Evolutionary conservation across 108 stramenopile genomes (phyloP).

Genomic region (Cylindrotheca fusiformis): DNA sequence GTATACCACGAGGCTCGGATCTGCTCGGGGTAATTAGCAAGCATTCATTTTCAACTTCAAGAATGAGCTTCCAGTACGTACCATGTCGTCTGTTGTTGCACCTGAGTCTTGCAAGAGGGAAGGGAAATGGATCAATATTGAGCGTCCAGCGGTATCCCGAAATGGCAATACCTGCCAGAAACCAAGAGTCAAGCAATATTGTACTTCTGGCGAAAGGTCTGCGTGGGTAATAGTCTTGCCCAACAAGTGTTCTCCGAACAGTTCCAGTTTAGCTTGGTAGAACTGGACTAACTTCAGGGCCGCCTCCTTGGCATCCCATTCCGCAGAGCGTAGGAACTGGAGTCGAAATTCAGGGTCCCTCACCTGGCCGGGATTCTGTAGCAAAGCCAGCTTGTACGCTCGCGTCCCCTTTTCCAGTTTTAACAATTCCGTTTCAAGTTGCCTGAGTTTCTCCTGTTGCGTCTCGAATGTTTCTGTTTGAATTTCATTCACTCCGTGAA

Average conservation of each 20-base stretch:
- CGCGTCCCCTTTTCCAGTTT: neutral
- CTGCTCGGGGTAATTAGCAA: neutral
- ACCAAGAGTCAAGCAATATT: neutral
- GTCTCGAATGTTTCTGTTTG: neutral
- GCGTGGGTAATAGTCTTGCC: neutral
- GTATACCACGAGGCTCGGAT: neutral
- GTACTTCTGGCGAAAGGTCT: neutral
- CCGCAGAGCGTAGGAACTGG: neutral
- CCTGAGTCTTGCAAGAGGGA: neutral
- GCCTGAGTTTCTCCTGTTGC: neutral
- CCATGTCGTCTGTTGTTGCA: neutral
- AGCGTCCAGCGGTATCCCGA: slow-evolving; percentile 20
- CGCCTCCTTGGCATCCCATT: neutral
- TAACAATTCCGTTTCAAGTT: neutral
- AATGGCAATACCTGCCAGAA: neutral
- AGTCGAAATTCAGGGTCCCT: neutral
- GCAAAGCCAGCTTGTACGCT: neutral
- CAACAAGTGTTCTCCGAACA: neutral
- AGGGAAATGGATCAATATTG: slow-evolving; percentile 9
- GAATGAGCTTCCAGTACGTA: neutral
- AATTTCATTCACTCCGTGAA: neutral
- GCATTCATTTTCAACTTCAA: neutral
- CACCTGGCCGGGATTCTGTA: neutral
- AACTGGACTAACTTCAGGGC: neutral
- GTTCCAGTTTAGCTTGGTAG: neutral